Base-by-base conservation (phyloP, 257 asterid species). In the Penstemon barbatus region DNA sequence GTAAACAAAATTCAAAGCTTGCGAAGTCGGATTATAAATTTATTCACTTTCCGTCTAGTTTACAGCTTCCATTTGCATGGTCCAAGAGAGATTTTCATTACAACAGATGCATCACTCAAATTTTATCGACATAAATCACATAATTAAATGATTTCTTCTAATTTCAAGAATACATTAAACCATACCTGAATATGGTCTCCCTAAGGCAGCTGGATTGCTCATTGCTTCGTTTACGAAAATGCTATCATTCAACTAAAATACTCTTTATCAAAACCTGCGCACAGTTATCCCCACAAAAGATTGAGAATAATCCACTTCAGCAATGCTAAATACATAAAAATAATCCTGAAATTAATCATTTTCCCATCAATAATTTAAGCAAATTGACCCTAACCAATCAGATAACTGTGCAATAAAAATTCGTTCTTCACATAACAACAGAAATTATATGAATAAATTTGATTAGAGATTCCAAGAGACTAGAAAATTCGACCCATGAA, bases 131-230 rank as follows among this genome's bases (percentile, higher is more conserved):
- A 19, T 25, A 52, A 9, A 38, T 18, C 40, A 51, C 10, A 41
- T 58, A 42, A 56, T 66, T 38, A 37, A 63, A 43, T 25, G 13
- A 45, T 65, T 49, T 54, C 65, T 56, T 70, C 39, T 46, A 54
- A 42, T 10, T 12, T 42, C 50, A n/a, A 33, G 6, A 57, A 62
- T 66, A 8, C 59, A 42, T 11, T 36, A 46, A 72, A 69, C 36
- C 77, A 79, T 55, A 86, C 97, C 86, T 66, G 93, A 85, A 69
- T 87, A 49, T 72, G 93, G 91, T 71, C 79, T 80, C 74, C 84
- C 85, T 60, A 82, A 82, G 65, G 78, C 79, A 64, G 89, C 74
- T 55, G 75, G 62, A 79, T 72, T 69, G 68, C 87, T 89, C 96
- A 89, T 87, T 79, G 87, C 88, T 85, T 79, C 80, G 72, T 76